phyloP scores from a whole-genome alignment of 148 eudicot species.

The Amaranthus hypochondriacus region DNA sequence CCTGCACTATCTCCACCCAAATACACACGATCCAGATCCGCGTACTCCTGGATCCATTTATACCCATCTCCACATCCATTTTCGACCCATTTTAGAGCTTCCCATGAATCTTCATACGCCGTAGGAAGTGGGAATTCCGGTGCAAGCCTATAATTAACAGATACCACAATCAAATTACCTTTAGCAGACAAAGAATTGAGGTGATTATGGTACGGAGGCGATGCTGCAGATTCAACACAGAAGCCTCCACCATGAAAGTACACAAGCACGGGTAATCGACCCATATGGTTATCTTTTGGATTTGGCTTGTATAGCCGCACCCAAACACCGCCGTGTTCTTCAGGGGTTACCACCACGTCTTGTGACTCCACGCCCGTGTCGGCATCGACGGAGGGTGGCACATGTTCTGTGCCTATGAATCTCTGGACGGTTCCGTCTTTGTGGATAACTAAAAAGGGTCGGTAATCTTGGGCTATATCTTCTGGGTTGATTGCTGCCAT shows the following conservation, averaged over 20 bases:
- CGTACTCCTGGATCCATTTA: constrained; percentile 37
- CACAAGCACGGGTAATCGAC: constrained; percentile 18
- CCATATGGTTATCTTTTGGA: background rate
- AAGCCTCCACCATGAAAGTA: constrained; percentile 40
- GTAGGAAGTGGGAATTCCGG: constrained; percentile 43
- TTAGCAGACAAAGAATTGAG: constrained; percentile 18
- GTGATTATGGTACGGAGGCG: constrained; percentile 21
- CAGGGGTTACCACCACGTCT: constrained; percentile 30
- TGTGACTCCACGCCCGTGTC: constrained; percentile 35
- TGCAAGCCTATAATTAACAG: constrained; percentile 42
- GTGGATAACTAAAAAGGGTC: constrained; percentile 34
- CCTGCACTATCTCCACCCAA: constrained; percentile 67
- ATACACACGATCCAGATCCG: constrained; percentile 27
- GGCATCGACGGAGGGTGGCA: constrained; percentile 31
- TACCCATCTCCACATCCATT: constrained; percentile 9
- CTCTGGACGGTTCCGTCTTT: constrained; percentile 39
- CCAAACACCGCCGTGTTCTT: constrained; percentile 11
- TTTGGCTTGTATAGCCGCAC: constrained; percentile 38
- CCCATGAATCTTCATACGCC: constrained; percentile 38
- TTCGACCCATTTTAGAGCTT: constrained; percentile 30
- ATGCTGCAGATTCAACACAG: constrained; percentile 24
- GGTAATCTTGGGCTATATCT: constrained; percentile 22
- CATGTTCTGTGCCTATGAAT: constrained; percentile 17
- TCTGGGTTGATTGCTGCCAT: constrained; percentile 16
- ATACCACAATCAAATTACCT: constrained; percentile 32